phyloP scores from a whole-genome alignment of 345 rosid species.

The Rhodamnia argentea region DNA sequence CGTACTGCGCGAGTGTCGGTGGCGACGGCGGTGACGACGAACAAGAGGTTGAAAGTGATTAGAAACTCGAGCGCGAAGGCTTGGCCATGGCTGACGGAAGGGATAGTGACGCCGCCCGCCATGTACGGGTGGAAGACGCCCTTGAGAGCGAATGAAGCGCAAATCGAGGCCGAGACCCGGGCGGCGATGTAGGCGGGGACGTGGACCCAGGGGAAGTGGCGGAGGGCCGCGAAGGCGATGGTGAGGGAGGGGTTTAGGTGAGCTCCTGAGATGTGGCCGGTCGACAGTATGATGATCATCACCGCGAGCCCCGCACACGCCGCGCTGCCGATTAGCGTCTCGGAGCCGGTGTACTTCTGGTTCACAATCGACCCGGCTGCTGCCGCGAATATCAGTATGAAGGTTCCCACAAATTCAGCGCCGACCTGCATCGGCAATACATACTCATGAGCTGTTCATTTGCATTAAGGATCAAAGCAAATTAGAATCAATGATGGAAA shows the following conservation, averaged over 20 bases:
- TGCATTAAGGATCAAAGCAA: neutral
- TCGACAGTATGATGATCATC: slow-evolving; percentile 84
- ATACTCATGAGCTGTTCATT: neutral
- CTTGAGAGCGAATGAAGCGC: slow-evolving; percentile 91
- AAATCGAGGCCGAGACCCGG: slow-evolving; percentile 81
- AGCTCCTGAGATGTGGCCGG: slow-evolving; percentile 97
- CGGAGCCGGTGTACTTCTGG: slow-evolving; percentile 67
- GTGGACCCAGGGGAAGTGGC: slow-evolving; percentile 92
- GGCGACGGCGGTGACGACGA: slow-evolving; percentile 92
- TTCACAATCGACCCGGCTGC: slow-evolving; percentile 92
- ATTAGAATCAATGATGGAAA: neutral
- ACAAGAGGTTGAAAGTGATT: slow-evolving; percentile 82
- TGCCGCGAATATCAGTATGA: slow-evolving; percentile 84
- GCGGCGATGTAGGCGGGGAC: slow-evolving; percentile 89
- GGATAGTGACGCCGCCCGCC: slow-evolving; percentile 97
- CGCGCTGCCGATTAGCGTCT: slow-evolving; percentile 82
- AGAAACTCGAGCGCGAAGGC: slow-evolving; percentile 94
- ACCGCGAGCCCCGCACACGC: slow-evolving; percentile 88
- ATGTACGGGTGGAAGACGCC: slow-evolving; percentile 74
- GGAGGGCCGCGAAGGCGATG: slow-evolving; percentile 74
- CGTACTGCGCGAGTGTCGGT: slow-evolving; percentile 96
- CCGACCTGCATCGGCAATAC: slow-evolving; percentile 44
- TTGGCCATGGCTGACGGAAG: slow-evolving; percentile 63
- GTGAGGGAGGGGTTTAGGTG: slow-evolving; percentile 92
- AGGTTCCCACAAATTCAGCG: slow-evolving; percentile 96